Percentiles rank a stretch among this genome's conserved stretches.
phyloP scores from a whole-genome alignment of 768 basidiomycete genomes.

The Rossbeevera mucosa region DNA sequence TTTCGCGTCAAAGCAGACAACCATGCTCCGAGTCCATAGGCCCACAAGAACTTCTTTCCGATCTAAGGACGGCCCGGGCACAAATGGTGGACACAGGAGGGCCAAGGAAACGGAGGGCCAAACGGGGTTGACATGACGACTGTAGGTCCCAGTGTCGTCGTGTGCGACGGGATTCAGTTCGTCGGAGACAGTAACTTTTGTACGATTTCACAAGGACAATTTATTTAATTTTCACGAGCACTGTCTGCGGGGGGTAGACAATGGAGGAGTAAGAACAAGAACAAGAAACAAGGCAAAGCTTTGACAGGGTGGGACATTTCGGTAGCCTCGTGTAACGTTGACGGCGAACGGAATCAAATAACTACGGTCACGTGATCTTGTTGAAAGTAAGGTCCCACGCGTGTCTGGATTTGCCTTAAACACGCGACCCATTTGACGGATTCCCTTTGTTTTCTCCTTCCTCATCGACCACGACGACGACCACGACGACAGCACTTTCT shows the following conservation, averaged over 20 bases:
- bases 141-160: neutral
- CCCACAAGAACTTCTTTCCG: neutral
- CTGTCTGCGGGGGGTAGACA: conserved; percentile 11
- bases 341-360: conserved; percentile 26
- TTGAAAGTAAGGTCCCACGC: conserved; percentile 34
- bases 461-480: neutral
- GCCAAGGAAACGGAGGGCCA: neutral
- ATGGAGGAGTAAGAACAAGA: conserved; percentile 19
- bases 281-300: neutral
- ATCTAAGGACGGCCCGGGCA: neutral
- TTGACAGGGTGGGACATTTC: neutral
- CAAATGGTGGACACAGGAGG: neutral
- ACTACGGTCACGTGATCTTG: conserved; percentile 32
- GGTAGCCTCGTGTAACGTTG: conserved; percentile 34
- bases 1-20: neutral
- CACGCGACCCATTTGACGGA: conserved; percentile 15
- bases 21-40: neutral
- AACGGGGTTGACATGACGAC: neutral
- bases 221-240: neutral
- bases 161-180: neutral
- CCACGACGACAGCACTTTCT: neutral
- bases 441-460: conserved; percentile 14
- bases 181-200: neutral
- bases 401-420: conserved; percentile 24
- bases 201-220: neutral